Base-by-base conservation (phyloP, 805 yeast genomes). In the Teunomyces pallodes region DNA sequence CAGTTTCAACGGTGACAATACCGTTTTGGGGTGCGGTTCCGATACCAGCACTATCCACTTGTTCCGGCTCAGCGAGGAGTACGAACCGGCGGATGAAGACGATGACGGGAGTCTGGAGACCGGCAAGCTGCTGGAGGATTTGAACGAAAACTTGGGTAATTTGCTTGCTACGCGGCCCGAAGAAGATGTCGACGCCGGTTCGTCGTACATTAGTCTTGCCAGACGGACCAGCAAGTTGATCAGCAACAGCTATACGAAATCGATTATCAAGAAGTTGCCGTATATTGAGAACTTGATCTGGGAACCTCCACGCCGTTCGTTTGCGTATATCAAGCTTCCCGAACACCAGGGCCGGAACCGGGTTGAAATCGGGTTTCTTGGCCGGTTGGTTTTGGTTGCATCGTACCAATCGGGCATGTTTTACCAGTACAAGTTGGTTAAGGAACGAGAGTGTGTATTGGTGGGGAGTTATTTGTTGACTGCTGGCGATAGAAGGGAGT, bases 291-390 rank as follows among this genome's bases (percentile, higher is more conserved):
- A 70, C 47, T 57, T 72, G 41, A 65, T 72, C 5, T 66, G 74
- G 70, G 74, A 69, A 46, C 74, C 75, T 1, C 77, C 78, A 3
- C 56, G 64, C 36, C 52, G 78, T 35, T 70, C 76, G 4, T 74
- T 73, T 59, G 75, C 75, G 14, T 71, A 60, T 49, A 65, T 72
- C 30, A 70, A 66, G 52, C 49, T 74, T 3, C 74, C 73, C 3
- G 73, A 66, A 46, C 56, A 60, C 44, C 54, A 56, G 16, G 42
- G 36, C 9, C 33, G 30, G 10, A 54, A 57, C 30, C 60, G 53
- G 28, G 69, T 70, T 13, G 76, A 67, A 44, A 64, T 73, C 43
- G 78, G 77, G 17, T 73, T 72, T 51, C 50, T 56, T 44, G 64
- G 60, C 44, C 66, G 60, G 38, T 52, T 65, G 48, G 57, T 72